Conservation (phyloP, 345 rosid genomes). For the Erodium maritimum region DNA sequence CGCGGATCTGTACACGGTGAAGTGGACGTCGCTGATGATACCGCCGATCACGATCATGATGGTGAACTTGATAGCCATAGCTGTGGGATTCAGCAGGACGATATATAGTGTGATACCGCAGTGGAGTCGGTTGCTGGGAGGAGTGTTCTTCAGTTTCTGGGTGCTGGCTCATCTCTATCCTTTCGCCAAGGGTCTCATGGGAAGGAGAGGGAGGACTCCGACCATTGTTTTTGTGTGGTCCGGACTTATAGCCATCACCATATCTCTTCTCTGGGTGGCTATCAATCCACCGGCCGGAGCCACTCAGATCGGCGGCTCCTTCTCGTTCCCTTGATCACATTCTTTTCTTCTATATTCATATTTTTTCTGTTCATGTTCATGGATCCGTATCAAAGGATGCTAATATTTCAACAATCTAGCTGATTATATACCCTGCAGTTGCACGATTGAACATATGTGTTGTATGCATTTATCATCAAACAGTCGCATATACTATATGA, state of each 20-base stretch:
- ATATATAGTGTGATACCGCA: constrained; percentile 73
- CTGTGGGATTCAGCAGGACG: constrained; percentile 88
- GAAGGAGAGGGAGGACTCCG: constrained; percentile 92
- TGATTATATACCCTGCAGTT: no score
- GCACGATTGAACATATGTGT: no score
- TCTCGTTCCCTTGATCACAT: constrained; percentile 86
- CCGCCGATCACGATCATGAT: constrained; percentile 90
- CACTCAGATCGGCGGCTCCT: constrained; percentile 74
- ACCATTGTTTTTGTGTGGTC: constrained; percentile 98
- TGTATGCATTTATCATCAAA: no score
- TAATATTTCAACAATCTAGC: no score
- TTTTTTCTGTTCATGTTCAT: no score
- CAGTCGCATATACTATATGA: no score
- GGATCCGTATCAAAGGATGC: no score
- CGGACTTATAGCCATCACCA: constrained; percentile 84
- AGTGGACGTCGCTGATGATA: constrained; percentile 84
- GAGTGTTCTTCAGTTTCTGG: constrained; percentile 98
- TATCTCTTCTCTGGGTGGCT: constrained; percentile 95
- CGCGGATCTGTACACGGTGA: constrained; percentile 74
- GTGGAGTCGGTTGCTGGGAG: constrained; percentile 83
- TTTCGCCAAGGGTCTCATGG: constrained; percentile 94
- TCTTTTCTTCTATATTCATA: no score
- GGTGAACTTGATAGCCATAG: constrained; percentile 81
- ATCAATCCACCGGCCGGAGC: constrained; percentile 72
- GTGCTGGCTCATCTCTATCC: constrained; percentile 98